Percentiles rank a stretch among this genome's conserved stretches.
Evolutionary conservation across 805 yeast species (phyloP).

Genomic region (Candida andamanensis): DNA sequence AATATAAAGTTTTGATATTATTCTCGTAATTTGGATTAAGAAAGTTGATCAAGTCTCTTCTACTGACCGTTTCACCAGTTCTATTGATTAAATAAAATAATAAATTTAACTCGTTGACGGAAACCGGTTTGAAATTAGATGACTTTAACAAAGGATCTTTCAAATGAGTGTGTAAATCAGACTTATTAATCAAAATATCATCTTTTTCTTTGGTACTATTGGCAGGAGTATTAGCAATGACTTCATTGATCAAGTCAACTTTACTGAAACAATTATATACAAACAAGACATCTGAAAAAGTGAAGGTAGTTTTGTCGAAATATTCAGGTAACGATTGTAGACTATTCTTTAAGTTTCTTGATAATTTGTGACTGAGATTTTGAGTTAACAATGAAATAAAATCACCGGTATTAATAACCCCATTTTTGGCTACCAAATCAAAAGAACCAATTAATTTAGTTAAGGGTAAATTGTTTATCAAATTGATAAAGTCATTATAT

Average conservation of each 20-base stretch:
- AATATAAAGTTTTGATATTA: conserved; percentile 28
- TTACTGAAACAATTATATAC: conserved; percentile 37
- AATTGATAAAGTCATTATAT: conserved; percentile 34
- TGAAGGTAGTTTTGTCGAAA: conserved; percentile 27
- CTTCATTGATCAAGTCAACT: conserved; percentile 41
- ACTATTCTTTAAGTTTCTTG: conserved; percentile 31
- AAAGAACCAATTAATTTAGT: conserved; percentile 41
- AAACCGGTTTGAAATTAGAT: conserved; percentile 38
- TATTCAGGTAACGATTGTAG: conserved; percentile 31
- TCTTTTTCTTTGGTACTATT: conserved; percentile 31
- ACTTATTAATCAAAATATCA: conserved; percentile 37
- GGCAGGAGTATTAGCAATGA: conserved; percentile 43
- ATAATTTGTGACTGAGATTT: conserved; percentile 39
- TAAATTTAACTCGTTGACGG: conserved; percentile 36
- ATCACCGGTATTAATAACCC: conserved; percentile 25
- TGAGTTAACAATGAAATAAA: conserved; percentile 28
- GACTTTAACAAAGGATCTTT: conserved; percentile 41
- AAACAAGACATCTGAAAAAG: conserved; percentile 35
- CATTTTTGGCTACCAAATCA: conserved; percentile 30
- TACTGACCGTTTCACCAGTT: conserved; percentile 33
- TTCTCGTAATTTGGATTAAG: conserved; percentile 55
- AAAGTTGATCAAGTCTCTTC: conserved; percentile 37
- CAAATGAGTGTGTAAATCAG: conserved; percentile 37
- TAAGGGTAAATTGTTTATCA: conserved; percentile 40
- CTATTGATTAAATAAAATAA: conserved; percentile 37